phyloP scores from a whole-genome alignment of 176 grass and related monocot species.

The Olyra latifolia region DNA sequence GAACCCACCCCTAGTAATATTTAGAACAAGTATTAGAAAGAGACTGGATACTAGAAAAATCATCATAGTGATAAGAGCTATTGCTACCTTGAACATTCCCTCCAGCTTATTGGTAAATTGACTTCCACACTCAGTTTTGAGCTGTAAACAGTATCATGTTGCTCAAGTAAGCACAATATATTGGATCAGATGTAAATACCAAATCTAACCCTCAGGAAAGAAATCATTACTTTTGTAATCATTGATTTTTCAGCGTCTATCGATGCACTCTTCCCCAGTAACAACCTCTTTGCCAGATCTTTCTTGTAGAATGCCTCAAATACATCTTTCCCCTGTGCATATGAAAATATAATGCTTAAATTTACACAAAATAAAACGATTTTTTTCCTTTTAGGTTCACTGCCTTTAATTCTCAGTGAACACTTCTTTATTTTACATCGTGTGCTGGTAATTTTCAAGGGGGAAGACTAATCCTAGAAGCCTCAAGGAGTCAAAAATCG shows the following conservation, averaged over 20 bases:
- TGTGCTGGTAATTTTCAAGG: conserved; percentile 6
- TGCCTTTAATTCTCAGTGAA: not conserved
- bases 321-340: conserved; percentile 95
- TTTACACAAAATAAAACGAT: conserved; percentile 1
- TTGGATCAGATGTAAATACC: conserved; percentile 13
- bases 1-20: too few relatives aligned
- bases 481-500: not conserved
- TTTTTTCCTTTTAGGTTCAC: not conserved
- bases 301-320: conserved; percentile 99
- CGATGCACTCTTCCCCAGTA: conserved; percentile 96
- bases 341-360: conserved; percentile 12
- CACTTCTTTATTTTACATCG: not conserved
- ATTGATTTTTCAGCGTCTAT: conserved; percentile 99
- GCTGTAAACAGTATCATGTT: conserved; percentile 57
- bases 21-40: not conserved
- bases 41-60: conserved; percentile 10
- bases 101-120: conserved; percentile 99
- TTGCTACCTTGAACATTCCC: conserved; percentile 97
- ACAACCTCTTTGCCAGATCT: conserved; percentile 96
- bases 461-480: not conserved
- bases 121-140: conserved; percentile 99
- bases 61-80: conserved; percentile 12
- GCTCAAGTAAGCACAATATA: conserved; percentile 17
- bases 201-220: conserved; percentile 4
- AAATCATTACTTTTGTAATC: conserved; percentile 89